These are phyloP conservation scores for Nematocida sp. DNA, from an alignment of 371 early-diverging fungal genomes.

Conservation along the genomic window DNA sequence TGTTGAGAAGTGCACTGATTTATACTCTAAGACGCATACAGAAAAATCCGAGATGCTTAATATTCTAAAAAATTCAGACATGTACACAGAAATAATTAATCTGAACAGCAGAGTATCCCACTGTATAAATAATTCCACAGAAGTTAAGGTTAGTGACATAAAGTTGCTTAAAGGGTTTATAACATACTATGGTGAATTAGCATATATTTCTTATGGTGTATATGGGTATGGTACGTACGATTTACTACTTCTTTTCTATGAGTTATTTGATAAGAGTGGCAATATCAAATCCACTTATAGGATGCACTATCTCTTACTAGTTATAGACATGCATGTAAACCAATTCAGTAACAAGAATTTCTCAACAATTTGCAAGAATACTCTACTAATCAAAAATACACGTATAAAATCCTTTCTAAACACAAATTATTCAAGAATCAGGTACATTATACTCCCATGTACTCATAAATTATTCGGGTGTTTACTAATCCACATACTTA, in stretches of 20 bases:
- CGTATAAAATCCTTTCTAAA: neutral
- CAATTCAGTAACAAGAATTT: neutral
- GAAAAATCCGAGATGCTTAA: neutral
- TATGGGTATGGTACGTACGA: constrained; percentile 29
- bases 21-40: neutral
- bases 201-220: neutral
- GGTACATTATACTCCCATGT: neutral
- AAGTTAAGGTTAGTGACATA: neutral
- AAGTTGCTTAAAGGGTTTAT: constrained; percentile 1
- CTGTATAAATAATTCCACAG: neutral
- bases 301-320: neutral
- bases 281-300: neutral
- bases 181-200: constrained; percentile 2
- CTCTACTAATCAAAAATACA: neutral
- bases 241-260: constrained; percentile 27
- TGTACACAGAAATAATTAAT: neutral
- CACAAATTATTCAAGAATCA: neutral
- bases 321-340: constrained; percentile 1
- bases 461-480: neutral
- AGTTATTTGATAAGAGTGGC: constrained; percentile 5
- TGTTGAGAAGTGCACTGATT: neutral
- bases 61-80: neutral
- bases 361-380: neutral
- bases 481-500: neutral
- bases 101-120: neutral